These are phyloP conservation scores for Fremontodendron californicum DNA, from an alignment of 345 rosid species.

Conservation along the genomic window DNA sequence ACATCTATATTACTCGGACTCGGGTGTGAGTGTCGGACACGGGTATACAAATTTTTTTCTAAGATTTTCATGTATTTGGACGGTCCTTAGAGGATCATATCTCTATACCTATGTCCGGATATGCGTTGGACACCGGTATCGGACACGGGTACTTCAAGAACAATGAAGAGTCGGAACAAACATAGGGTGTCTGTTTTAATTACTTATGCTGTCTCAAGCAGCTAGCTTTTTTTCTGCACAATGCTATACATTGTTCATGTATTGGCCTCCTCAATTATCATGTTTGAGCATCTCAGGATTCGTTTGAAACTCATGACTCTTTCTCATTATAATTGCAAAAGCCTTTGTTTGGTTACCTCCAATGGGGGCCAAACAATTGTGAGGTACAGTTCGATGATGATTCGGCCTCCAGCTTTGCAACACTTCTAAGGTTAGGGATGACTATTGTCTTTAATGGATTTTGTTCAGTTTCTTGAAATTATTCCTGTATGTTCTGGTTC, in stretches of 20 bases:
- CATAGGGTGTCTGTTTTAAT: neutral
- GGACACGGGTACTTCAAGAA: too few relatives aligned
- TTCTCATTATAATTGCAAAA: neutral
- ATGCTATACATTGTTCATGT: neutral
- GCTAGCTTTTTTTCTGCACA: neutral
- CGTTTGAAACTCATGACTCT: neutral
- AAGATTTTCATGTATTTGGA: too few relatives aligned
- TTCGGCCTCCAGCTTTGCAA: neutral
- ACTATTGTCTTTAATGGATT: neutral
- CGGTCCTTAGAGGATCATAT: too few relatives aligned
- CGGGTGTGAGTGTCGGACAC: too few relatives aligned
- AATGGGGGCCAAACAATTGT: neutral
- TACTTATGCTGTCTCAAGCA: neutral
- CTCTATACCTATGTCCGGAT: too few relatives aligned
- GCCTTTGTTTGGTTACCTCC: neutral
- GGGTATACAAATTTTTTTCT: constrained; percentile 61
- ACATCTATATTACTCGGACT: too few relatives aligned
- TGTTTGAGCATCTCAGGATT: neutral
- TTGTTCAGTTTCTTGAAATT: neutral
- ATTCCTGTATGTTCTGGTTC: neutral
- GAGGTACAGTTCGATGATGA: neutral
- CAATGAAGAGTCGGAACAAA: too few relatives aligned
- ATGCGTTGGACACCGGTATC: too few relatives aligned
- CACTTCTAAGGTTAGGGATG: neutral
- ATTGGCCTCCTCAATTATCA: neutral